Percentiles rank a stretch among this genome's conserved stretches.
Conservation (phyloP, 1,284 basidiomycete species). For the Malassezia japonica region DNA sequence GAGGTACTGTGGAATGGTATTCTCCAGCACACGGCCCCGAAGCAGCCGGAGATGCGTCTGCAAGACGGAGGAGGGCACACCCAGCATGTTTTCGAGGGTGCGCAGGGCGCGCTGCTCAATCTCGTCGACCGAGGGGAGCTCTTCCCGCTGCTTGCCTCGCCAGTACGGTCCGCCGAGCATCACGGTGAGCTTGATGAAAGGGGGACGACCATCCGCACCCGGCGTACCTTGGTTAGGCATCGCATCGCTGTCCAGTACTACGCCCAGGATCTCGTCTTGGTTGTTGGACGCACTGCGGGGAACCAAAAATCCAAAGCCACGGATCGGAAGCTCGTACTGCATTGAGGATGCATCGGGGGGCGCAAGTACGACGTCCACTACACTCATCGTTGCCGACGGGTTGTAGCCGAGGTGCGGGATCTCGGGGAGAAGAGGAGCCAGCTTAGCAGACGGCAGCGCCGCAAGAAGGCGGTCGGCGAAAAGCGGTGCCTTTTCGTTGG, state of each 20-base stretch:
- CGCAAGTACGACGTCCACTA: conserved; percentile 38
- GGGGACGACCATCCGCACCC: conserved; percentile 18
- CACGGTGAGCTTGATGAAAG: conserved; percentile 64
- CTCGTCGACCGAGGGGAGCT: conserved; percentile 49
- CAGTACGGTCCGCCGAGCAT: conserved; percentile 73
- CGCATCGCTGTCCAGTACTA: conserved; percentile 58
- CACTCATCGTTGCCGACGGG: conserved; percentile 43
- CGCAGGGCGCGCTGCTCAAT: conserved; percentile 23
- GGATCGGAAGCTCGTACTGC: conserved; percentile 62
- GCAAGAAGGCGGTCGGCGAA: conserved; percentile 49
- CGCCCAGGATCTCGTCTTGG: conserved; percentile 49
- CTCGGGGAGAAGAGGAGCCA: conserved; percentile 39
- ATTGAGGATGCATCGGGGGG: conserved; percentile 57
- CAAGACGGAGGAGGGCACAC: conserved; percentile 20
- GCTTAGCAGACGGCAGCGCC: conserved; percentile 23
- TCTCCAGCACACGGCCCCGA: conserved; percentile 56
- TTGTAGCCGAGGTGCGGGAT: conserved; percentile 40
- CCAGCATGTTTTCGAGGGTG: conserved; percentile 29
- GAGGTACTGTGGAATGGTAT: conserved; percentile 73
- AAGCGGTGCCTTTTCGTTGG: conserved; percentile 11
- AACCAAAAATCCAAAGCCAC: conserved; percentile 87
- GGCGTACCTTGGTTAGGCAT: conserved; percentile 39
- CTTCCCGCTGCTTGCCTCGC: conserved; percentile 5
- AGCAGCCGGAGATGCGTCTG: conserved; percentile 33
- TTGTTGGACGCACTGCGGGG: conserved; percentile 62